Conservation (phyloP, 305 asterid species). For the Fraxinus xanthoxyloides region DNA sequence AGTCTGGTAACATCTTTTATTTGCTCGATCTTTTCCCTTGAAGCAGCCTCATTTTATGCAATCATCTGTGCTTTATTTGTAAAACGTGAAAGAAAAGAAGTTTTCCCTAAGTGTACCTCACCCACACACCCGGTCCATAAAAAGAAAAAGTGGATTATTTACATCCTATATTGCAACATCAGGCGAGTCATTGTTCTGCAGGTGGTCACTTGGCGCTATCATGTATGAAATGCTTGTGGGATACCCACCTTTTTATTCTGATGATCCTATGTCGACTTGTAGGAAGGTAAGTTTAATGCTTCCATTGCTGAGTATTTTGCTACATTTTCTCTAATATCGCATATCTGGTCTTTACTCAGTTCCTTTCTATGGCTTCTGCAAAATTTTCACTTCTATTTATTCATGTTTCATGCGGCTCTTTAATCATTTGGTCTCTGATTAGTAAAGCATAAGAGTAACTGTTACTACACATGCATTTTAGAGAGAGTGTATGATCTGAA, state of each 20-base stretch:
- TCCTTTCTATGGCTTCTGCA: background rate
- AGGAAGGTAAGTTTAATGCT: slow-evolving; percentile 60
- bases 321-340: background rate
- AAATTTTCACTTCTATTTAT: background rate
- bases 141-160: background rate
- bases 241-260: slow-evolving; percentile 93
- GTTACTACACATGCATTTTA: background rate
- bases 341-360: background rate
- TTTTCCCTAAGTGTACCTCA: background rate
- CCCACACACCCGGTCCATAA: background rate
- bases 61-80: background rate
- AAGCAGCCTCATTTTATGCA: background rate
- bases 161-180: slow-evolving; percentile 18
- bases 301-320: background rate
- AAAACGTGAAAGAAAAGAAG: background rate
- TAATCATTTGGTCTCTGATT: background rate
- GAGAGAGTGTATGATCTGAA: background rate
- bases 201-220: slow-evolving; percentile 99
- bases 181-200: slow-evolving; percentile 34
- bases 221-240: slow-evolving; percentile 98
- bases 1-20: background rate
- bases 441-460: background rate
- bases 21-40: slow-evolving; percentile 6
- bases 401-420: background rate
- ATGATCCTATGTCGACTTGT: slow-evolving; percentile 94